Percentiles rank a stretch among this genome's conserved stretches.
These are phyloP conservation scores for Blastomyces gilchristii DNA, from an alignment of 2,329 filamentous ascomycete species.

Conservation along the genomic window DNA sequence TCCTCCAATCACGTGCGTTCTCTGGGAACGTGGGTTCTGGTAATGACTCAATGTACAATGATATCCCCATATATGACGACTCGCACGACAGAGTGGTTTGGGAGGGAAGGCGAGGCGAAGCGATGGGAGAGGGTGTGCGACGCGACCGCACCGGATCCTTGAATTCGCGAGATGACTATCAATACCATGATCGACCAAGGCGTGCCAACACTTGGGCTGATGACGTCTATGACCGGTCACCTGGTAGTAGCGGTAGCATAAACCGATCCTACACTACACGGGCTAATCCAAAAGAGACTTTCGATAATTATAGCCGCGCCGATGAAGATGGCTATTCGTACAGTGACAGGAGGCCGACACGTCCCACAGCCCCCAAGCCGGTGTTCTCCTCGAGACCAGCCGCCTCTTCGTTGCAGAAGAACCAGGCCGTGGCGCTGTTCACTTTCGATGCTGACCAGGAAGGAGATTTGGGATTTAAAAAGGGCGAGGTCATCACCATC, in stretches of 20 bases:
- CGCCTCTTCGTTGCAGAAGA: slow-evolving; percentile 35
- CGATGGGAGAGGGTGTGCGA: slow-evolving; percentile 56
- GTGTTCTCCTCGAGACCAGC: slow-evolving; percentile 52
- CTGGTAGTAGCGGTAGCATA: slow-evolving; percentile 22
- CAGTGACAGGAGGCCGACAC: slow-evolving; percentile 55
- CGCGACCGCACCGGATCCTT: slow-evolving; percentile 45
- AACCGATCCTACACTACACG: slow-evolving; percentile 28
- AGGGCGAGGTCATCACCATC: slow-evolving; percentile 92
- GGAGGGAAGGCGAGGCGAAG: slow-evolving; percentile 63
- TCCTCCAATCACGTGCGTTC: slow-evolving; percentile 79
- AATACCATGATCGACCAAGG: slow-evolving; percentile 44
- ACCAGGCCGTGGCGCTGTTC: slow-evolving; percentile 83
- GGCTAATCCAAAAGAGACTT: slow-evolving; percentile 26
- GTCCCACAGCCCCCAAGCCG: slow-evolving; percentile 83
- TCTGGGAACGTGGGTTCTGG: slow-evolving; percentile 47
- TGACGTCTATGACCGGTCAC: slow-evolving; percentile 38
- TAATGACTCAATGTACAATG: slow-evolving; percentile 77
- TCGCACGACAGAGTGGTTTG: slow-evolving; percentile 72
- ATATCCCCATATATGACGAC: slow-evolving; percentile 80
- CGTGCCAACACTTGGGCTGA: slow-evolving; percentile 42
- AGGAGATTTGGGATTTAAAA: slow-evolving; percentile 90
- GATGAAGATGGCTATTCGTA: slow-evolving; percentile 44
- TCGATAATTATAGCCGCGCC: slow-evolving; percentile 19
- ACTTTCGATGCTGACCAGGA: slow-evolving; percentile 92
- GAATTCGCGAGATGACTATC: slow-evolving; percentile 43